These are phyloP conservation scores for Acanthochlamys bracteata DNA, from an alignment of 106 monocot species.

Conservation along the genomic window DNA sequence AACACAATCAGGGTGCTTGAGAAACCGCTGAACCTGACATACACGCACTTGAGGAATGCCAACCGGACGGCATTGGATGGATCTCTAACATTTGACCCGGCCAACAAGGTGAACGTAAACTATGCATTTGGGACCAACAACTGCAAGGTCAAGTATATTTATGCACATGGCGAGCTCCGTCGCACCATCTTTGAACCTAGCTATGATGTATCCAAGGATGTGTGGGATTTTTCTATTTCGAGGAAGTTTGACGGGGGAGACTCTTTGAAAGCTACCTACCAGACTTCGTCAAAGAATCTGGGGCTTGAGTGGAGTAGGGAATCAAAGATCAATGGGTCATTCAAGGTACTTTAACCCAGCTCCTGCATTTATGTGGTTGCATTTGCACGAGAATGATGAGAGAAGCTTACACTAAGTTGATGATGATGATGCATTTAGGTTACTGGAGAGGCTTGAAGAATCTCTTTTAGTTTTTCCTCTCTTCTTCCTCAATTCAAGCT, in stretches of 20 bases:
- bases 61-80: conserved; percentile 57
- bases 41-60: conserved; percentile 44
- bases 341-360: conserved; percentile 45
- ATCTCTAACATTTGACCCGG: conserved; percentile 49
- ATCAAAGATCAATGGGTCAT: conserved; percentile 66
- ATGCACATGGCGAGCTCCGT: conserved; percentile 54
- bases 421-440: too few relatives aligned
- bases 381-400: not conserved
- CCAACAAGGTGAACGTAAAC: conserved; percentile 62
- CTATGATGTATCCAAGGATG: conserved; percentile 60
- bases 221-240: conserved; percentile 70
- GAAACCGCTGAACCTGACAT: conserved; percentile 64
- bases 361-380: not conserved
- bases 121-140: conserved; percentile 41
- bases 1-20: conserved; percentile 49
- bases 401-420: too few relatives aligned
- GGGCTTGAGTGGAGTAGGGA: conserved; percentile 79
- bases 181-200: conserved; percentile 62
- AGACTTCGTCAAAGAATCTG: conserved; percentile 50
- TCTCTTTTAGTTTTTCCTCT: too few relatives aligned
- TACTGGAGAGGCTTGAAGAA: too few relatives aligned
- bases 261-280: conserved; percentile 54
- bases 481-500: too few relatives aligned
- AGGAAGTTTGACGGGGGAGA: conserved; percentile 56
- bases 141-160: conserved; percentile 68